Evolutionary conservation across 768 basidiomycete species (phyloP).

Genomic region (Lactarius psammicola): DNA sequence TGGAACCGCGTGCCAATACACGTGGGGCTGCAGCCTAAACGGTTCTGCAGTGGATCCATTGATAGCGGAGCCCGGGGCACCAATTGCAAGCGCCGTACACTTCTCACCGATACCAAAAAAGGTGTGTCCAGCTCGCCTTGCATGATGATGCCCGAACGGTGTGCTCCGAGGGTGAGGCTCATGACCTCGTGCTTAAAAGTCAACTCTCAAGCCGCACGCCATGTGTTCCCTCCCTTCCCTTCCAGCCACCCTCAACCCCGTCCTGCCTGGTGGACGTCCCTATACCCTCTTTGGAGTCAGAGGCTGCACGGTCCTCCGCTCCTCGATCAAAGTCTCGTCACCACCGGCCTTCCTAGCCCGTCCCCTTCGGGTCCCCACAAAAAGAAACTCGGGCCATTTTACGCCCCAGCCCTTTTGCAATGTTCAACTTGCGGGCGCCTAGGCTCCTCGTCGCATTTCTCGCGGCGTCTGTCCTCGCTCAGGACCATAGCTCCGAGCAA

Average conservation of each 20-base stretch:
- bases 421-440: neutral
- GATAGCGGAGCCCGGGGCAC: neutral
- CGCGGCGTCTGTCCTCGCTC: neutral
- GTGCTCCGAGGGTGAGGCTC: constrained; percentile 2
- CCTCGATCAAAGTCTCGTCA: neutral
- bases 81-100: neutral
- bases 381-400: neutral
- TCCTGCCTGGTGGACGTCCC: neutral
- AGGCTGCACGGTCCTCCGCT: neutral
- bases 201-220: neutral
- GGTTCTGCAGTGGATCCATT: neutral
- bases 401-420: neutral
- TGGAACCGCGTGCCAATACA: neutral
- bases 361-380: neutral
- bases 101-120: neutral
- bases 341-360: neutral
- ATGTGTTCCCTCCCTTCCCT: no score
- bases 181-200: constrained; percentile 2
- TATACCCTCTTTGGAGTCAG: neutral
- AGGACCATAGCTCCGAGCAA: constrained; percentile 18
- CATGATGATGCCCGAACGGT: neutral
- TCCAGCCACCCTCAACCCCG: neutral
- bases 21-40: neutral
- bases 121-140: neutral
- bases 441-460: neutral